Evolutionary conservation across 768 basidiomycete species (phyloP), one percentile per base, ranked within the genome.

Genomic region (Hypholoma sublateritium): DNA sequence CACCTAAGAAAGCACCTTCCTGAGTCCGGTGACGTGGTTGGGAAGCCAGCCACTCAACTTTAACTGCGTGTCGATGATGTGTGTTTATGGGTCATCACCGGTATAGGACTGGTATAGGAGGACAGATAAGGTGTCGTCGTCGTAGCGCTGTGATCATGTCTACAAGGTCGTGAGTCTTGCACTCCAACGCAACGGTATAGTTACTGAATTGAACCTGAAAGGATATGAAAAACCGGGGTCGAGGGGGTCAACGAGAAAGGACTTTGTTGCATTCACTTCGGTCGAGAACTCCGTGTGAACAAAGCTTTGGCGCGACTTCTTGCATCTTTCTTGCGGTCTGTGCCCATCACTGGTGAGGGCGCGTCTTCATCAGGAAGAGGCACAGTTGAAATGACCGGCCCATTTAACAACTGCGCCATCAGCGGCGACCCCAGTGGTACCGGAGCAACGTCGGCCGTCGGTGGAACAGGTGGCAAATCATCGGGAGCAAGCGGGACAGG

Each of bases 281-380:
- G 28, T 17, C 42, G 50, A 12, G 58, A 48, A 45, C 52, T 62
- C 39, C 55, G 56, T 39, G 35, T 57, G 32, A 64, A 61, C 28
- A 64, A 46, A 7, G 53, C 53, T 41, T 57, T 61, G 22, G 57
- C 55, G n/a, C 53, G 25, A 36, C 42, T 57, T 14, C 39, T 57
- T 14, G 42, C 35, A 9, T 43, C 53, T 17, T 55, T 58, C 49
- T 55, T 63, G 9, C 46, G 46, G 5, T 17, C 5, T 8, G 17
- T 7, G 42, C 59, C 54, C 34, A 5, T 13, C 46, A 43, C 21
- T 14, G 39, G 25, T 6, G 43, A 21, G 1, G 47, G 36, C 1
- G 52, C 32, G 43, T 64, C 58, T 32, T 57, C 63, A 2, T 64
- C 65, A 56, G 68, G 68, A 17, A 69, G 60, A 6, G 65, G 62